Base-by-base conservation (phyloP, 2,329 filamentous ascomycete genomes). In the Bisporella sp. region DNA sequence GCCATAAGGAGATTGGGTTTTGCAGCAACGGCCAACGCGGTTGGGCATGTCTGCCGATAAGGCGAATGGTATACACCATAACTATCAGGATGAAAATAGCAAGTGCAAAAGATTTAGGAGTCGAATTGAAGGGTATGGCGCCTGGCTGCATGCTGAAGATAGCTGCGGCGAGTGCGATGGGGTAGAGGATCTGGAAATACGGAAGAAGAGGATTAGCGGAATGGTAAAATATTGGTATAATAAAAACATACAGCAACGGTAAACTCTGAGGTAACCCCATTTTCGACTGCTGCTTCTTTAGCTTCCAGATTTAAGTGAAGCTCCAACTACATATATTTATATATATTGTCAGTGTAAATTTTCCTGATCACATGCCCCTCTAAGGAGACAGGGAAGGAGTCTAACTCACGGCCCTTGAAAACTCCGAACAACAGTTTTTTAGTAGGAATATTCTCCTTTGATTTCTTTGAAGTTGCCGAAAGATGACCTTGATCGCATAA, bases 71-170 rank as follows among this genome's bases (percentile, higher is more conserved):
- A 42, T 48, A 48, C 12, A 51, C 44, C 11, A 45, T 41, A 29
- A 29, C n/a, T 4, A 51, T 45, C 28, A 51, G 45, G 1, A 42
- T 4, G 4, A 51, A 12, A 41, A 44, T 21, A 33, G 46, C 32
- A 42, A 51, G 4, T 4, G n/a, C 31, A 47, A 51, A 51, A 5
- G 49, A 39, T 41, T 21, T 40, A 30, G 46, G 41, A 31, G 9
- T 51, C n/a, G 35, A n/a, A 6, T 35, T n/a, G 35, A 48, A 51
- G 2, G 49, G 49, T 33, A 51, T 32, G 29, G 21, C 45, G 9
- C 28, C 13, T 37, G 31, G 49, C 30, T 48, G 46, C 49, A 51
- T 51, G 13, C 45, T 51, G 41, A 51, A 51, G 6, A 51, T 48
- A 6, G 45, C 45, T 28, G 46, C 46, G 5, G 49, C 41, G 1